Base-by-base conservation (phyloP, 192 early-diverging fungal species). In the Gamsiella multidivaricata region DNA sequence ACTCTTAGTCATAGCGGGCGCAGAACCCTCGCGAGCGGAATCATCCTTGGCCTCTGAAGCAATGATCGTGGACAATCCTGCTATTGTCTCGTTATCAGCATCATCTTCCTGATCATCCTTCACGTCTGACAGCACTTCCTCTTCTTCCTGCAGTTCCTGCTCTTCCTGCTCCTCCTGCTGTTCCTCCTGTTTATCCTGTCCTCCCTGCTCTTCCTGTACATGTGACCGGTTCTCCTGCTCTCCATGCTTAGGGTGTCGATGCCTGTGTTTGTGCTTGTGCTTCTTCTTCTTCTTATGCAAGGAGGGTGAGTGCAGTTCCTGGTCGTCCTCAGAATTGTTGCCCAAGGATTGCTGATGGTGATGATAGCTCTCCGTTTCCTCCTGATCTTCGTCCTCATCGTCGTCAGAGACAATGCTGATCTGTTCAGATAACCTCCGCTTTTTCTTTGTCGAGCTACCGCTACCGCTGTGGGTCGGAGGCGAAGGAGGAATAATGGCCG, bases 281-380 rank as follows among this genome's bases (percentile, higher is more conserved):
- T 81, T 74, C 28, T 76, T 74, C 32, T 64, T 69, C 49, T 76
- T 74, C 32, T 81, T 66, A 37, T 67, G 62, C 20, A 51, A 46
- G 0, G 71, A 66, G 3, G 56, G 15, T 10, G 50, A 28, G 7
- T 36, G 46, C 17, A 39, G n/a, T 2, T 66, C 71, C 29, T 56
- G 31, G 11, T 66, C 51, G 15, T 58, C 61, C 15, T 53, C 55
- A 7, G 55, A 54, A 17, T 32, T 22, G 10, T 25, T 33, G 5
- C 17, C 43, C 9, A 12, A 8, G 15, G 34, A 32, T 46, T 49
- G 39, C 47, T 61, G 33, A 12, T 18, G 42, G 17, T 36, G 32
- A 3, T 25, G 29, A 23, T 61, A 29, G 22, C n/a, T n/a, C n/a
- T n/a, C n/a, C n/a, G n/a, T n/a, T n/a, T 50, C n/a, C 17, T 43